Evolutionary conservation across 257 asterid species (phyloP), one percentile per base, ranked within the genome.

Genomic region (Galeopsis tetrahit): DNA sequence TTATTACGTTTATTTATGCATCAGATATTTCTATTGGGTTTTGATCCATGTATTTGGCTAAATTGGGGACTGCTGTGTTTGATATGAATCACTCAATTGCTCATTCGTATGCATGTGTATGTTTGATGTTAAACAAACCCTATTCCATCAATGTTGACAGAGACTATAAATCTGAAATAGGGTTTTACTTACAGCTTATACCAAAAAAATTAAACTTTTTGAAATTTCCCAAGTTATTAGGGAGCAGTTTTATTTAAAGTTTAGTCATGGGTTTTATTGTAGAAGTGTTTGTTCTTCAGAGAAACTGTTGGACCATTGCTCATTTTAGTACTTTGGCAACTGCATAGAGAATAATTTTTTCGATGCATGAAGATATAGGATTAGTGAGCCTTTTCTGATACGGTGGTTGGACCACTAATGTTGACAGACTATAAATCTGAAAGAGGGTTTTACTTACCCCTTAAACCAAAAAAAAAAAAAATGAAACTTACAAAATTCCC

Each of bases 271-370:
- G 10, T n/a, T 48, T 46, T 13, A 7, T 31, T 33, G 6, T 11
- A 7, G 28, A 56, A 5, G 36, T 3, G 8, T n/a, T 43, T 40
- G 71, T 32, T 52, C 48, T 21, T 58, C 21, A 2, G 14, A 38
- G 28, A 33, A 35, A 2, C n/a, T 36, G 7, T 55, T 8, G 35
- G 10, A 35, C 53, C 33, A 7, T 28, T 32, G 32, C 6, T 5
- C 15, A 46, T 58, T 66, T 17, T 17, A 51, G 14, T 39, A 14
- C 17, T 40, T 71, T 4, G 57, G 72, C 55, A 10, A 67, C 59
- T 44, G 6, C 53, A 32, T 35, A 1, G 59, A 6, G 46, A 36
- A 35, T 36, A 17, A 8, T 34, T 43, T 43, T 49, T 56, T 49
- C 40, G 38, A 68, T 49, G 48, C 53, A 48, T 17, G 59, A 8